Evolutionary conservation across 2,329 filamentous ascomycete genomes (phyloP).

Genomic region (Phialophora expanda): DNA sequence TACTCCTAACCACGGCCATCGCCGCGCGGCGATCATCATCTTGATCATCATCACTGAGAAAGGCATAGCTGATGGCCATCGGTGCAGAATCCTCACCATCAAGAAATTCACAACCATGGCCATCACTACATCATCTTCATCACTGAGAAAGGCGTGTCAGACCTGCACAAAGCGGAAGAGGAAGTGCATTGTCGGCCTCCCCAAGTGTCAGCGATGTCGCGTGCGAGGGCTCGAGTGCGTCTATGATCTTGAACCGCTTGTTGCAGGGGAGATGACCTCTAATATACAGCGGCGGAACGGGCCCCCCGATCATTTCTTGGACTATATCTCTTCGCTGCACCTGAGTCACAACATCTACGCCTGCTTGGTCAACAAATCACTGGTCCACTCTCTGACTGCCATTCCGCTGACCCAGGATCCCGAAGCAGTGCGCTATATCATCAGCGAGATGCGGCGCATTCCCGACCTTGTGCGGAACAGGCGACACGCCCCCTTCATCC

Average conservation of each 20-base stretch:
- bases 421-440: not conserved
- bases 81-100: too few species aligned
- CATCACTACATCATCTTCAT: not conserved
- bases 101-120: too few species aligned
- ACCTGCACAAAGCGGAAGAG: not conserved
- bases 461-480: not conserved
- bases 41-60: too few species aligned
- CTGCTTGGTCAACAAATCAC: conserved; percentile 2
- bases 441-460: not conserved
- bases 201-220: conserved; percentile 15
- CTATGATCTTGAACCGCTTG: conserved; percentile 17
- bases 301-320: not conserved
- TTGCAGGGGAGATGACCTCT: not conserved
- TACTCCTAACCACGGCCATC: too few species aligned
- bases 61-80: too few species aligned
- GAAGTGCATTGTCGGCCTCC: conserved; percentile 12
- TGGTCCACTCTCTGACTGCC: conserved; percentile 1
- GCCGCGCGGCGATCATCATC: too few species aligned
- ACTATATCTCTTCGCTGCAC: conserved; percentile 17
- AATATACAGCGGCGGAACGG: not conserved
- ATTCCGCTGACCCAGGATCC: not conserved
- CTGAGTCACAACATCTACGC: conserved; percentile 11
- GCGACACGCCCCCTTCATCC: not conserved
- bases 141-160: not conserved
- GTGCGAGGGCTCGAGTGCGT: conserved; percentile 11